Evolutionary conservation across 345 rosid species (phyloP).

Genomic region (Sonneratia caseolaris): DNA sequence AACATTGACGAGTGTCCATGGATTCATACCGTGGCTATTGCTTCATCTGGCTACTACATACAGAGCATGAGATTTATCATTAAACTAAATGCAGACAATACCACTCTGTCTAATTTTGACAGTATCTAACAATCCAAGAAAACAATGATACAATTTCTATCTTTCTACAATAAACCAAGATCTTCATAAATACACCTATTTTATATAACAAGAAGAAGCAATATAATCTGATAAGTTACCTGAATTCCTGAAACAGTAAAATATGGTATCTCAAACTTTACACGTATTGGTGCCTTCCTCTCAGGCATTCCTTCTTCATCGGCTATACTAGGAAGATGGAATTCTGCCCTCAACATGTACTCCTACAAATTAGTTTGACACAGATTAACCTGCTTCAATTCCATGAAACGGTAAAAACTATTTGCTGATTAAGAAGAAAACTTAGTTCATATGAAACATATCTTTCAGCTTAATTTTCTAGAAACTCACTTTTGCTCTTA

Average conservation of each 20-base stretch:
- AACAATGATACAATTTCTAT: background rate
- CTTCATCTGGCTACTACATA: background rate
- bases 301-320: slow-evolving; percentile 75
- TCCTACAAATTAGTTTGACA: slow-evolving; percentile 33
- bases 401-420: background rate
- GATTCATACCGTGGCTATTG: background rate
- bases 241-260: slow-evolving; percentile 95
- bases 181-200: background rate
- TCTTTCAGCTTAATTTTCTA: background rate
- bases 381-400: background rate
- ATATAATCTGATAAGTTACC: slow-evolving; percentile 29
- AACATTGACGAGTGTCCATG: background rate
- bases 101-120: background rate
- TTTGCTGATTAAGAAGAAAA: background rate
- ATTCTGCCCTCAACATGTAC: slow-evolving; percentile 87
- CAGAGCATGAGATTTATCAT: background rate
- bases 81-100: background rate
- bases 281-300: slow-evolving; percentile 85
- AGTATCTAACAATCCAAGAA: background rate
- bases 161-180: background rate
- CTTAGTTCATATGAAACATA: background rate
- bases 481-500: no score
- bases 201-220: background rate
- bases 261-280: slow-evolving; percentile 90
- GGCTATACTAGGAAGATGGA: slow-evolving; percentile 76